Evolutionary conservation across 73 alveolate species (phyloP).

Genomic region (Tetrahymena elliotti): DNA sequence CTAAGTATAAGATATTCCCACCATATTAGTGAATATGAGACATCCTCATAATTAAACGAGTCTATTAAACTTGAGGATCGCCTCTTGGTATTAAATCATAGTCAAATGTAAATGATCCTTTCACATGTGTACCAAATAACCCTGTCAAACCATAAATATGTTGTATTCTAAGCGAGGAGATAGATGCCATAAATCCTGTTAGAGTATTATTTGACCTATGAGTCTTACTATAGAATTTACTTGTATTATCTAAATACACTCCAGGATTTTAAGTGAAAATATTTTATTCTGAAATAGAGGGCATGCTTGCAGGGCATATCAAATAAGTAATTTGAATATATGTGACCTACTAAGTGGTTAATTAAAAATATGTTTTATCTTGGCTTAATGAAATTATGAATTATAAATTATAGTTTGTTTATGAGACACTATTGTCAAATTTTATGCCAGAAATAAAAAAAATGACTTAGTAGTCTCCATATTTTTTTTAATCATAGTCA

Average conservation of each 20-base stretch:
- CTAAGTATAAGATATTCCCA: not conserved
- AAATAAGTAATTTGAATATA: not conserved
- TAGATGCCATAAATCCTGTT: not conserved
- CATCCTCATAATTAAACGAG: not conserved
- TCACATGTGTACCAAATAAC: not conserved
- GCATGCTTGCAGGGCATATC: not conserved
- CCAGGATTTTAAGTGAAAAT: not conserved
- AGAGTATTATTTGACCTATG: not conserved
- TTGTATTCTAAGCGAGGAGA: not conserved
- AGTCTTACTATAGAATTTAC: not conserved
- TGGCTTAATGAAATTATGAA: not conserved
- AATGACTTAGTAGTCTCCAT: not conserved
- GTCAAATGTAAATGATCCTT: not conserved
- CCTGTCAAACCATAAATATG: not conserved
- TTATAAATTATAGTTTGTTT: not conserved
- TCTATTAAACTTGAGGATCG: not conserved
- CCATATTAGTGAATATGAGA: too few relatives aligned
- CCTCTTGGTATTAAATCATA: not conserved
- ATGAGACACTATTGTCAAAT: not conserved
- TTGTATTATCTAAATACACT: not conserved
- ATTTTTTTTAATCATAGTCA: too few relatives aligned
- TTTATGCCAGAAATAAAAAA: not conserved
- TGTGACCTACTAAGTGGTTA: not conserved
- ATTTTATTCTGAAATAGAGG: not conserved
- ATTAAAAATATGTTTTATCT: not conserved